These are phyloP conservation scores for Truncatella angustata DNA, from an alignment of 2,329 filamentous ascomycete genomes.

Conservation along the genomic window DNA sequence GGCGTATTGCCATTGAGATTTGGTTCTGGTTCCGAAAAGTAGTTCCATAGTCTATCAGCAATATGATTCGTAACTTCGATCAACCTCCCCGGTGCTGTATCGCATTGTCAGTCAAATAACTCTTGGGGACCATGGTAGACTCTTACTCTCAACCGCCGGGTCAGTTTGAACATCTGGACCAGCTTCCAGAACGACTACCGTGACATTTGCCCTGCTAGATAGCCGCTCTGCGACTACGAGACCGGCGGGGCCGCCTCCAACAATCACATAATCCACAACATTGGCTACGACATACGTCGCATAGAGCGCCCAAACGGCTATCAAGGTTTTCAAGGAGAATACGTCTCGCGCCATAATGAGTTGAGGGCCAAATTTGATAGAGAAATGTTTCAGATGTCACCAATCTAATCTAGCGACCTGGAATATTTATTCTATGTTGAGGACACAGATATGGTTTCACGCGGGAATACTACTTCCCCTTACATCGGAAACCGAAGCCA, in stretches of 20 bases:
- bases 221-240: neutral
- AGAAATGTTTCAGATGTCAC: no score
- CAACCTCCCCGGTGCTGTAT: neutral
- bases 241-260: neutral
- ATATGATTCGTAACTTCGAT: neutral
- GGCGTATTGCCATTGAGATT: neutral
- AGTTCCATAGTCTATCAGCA: neutral
- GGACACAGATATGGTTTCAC: no score
- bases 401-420: no score
- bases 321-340: no score
- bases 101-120: neutral
- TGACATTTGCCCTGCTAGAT: neutral
- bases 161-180: neutral
- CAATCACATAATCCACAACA: neutral
- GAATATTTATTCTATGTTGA: no score
- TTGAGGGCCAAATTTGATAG: no score
- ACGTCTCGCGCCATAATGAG: no score
- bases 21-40: neutral
- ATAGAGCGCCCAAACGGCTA: no score
- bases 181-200: neutral
- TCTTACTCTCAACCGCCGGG: neutral
- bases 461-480: no score
- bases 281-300: neutral
- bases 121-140: neutral
- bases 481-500: no score